These are phyloP conservation scores for Hypoxylon intermedium DNA, from an alignment of 495 filamentous ascomycete species.

Conservation along the genomic window DNA sequence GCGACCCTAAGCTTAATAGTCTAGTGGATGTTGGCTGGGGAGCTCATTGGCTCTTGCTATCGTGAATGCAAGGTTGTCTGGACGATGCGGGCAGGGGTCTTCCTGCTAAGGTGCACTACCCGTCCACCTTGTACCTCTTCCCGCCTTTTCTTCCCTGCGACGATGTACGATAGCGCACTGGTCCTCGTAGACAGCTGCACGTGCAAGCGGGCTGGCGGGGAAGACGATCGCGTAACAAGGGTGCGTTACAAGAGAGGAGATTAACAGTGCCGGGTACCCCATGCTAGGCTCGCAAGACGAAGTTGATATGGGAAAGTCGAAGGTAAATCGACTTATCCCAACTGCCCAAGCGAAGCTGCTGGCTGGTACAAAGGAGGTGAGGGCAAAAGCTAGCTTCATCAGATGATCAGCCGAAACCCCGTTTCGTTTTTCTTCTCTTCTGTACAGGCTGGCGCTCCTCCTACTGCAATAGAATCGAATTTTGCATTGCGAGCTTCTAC, in stretches of 20 bases:
- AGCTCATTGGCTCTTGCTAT: conserved; percentile 15
- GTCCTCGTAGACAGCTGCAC: conserved; percentile 16
- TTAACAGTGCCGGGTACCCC: conserved; percentile 28
- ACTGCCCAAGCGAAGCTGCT: conserved; percentile 10
- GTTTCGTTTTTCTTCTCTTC: conserved; percentile 8
- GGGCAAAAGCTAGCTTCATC: conserved; percentile 4
- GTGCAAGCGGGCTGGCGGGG: conserved; percentile 33
- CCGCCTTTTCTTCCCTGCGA: conserved; percentile 10
- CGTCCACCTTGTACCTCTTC: conserved; percentile 19
- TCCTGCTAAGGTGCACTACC: conserved; percentile 4
- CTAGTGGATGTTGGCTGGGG: conserved; percentile 21
- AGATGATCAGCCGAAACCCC: conserved; percentile 18
- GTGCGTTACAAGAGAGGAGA: conserved; percentile 34
- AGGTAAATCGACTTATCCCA: conserved; percentile 9
- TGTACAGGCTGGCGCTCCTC: too few species aligned
- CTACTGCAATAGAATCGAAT: too few species aligned
- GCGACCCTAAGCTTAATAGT: conserved; percentile 32
- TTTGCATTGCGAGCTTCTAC: conserved; percentile 21
- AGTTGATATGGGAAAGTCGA: conserved; percentile 17
- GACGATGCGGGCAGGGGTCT: conserved; percentile 11
- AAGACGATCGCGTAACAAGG: conserved; percentile 26
- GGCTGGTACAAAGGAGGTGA: conserved; percentile 7
- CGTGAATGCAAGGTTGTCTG: conserved; percentile 18
- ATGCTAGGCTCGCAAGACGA: conserved; percentile 25
- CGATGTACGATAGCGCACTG: conserved; percentile 11